A percentile compares a stretch with the other conserved stretches of the same genome.
Evolutionary conservation across 1,284 basidiomycete species (phyloP).

Genomic region (Marasmius sp.): DNA sequence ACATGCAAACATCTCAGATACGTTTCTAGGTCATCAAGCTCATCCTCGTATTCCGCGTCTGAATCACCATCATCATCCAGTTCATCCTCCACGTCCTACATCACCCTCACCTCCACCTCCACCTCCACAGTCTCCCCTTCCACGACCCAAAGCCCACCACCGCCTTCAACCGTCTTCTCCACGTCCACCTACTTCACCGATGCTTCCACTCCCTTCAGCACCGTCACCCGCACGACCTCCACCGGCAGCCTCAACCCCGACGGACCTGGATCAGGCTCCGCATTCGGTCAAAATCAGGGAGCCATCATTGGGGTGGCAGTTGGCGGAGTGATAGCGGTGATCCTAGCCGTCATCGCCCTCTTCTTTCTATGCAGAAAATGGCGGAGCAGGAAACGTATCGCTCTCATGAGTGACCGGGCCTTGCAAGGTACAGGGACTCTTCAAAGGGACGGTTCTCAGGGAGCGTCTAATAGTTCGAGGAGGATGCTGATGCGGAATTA

Average conservation of each 20-base stretch:
- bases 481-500: slow-evolving; percentile 4
- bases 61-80: not conserved
- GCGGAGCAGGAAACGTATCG: not conserved
- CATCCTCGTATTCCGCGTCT: not conserved
- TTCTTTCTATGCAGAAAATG: slow-evolving; percentile 8
- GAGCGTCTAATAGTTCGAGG: not conserved
- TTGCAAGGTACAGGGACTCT: not conserved
- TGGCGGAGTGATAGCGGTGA: slow-evolving; percentile 3
- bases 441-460: not conserved
- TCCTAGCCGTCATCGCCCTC: not conserved
- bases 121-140: not conserved
- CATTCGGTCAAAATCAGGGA: slow-evolving; percentile 3
- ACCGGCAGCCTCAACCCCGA: not conserved
- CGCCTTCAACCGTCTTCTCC: not conserved
- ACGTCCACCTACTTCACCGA: not conserved
- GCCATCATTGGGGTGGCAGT: slow-evolving; percentile 9
- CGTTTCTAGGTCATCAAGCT: not conserved
- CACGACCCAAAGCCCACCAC: not conserved
- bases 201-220: not conserved
- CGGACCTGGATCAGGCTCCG: not conserved
- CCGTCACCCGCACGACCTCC: not conserved
- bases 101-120: not conserved
- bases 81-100: not conserved
- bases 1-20: not conserved
- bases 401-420: not conserved